Evolutionary conservation across 106 monocot species (phyloP).

Genomic region (Ottelia alismoides): DNA sequence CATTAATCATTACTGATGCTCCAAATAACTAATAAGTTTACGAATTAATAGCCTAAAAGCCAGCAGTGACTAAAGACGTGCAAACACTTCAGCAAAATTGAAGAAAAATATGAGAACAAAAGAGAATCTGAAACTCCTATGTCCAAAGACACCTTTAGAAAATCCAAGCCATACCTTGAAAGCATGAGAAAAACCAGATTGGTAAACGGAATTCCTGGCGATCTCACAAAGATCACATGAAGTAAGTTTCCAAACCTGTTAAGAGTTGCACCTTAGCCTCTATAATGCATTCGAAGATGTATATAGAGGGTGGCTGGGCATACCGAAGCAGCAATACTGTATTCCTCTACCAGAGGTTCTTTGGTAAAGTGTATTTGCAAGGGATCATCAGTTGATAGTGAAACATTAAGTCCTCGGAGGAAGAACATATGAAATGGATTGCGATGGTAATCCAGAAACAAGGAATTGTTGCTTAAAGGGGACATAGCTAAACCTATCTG

Average conservation of each 20-base stretch:
- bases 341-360: constrained; percentile 97
- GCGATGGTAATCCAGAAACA: constrained; percentile 94
- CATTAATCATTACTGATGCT: no score
- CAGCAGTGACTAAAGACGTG: no score
- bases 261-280: background rate
- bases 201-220: constrained; percentile 89
- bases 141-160: no score
- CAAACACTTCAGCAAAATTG: no score
- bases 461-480: constrained; percentile 92
- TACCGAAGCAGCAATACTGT: constrained; percentile 99
- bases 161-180: no score
- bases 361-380: constrained; percentile 96
- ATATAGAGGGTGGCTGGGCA: background rate
- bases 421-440: constrained; percentile 91
- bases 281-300: no score
- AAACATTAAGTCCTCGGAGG: constrained; percentile 88
- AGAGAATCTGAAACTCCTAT: no score
- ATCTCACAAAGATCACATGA: constrained; percentile 96
- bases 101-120: no score
- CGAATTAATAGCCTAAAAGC: no score
- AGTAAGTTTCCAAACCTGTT: constrained; percentile 95
- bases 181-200: constrained; percentile 95
- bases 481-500: constrained; percentile 99
- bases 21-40: no score
- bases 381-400: constrained; percentile 95